These are phyloP conservation scores for Aspergillus terreus DNA, from an alignment of 2,329 filamentous ascomycete species.

Conservation along the genomic window DNA sequence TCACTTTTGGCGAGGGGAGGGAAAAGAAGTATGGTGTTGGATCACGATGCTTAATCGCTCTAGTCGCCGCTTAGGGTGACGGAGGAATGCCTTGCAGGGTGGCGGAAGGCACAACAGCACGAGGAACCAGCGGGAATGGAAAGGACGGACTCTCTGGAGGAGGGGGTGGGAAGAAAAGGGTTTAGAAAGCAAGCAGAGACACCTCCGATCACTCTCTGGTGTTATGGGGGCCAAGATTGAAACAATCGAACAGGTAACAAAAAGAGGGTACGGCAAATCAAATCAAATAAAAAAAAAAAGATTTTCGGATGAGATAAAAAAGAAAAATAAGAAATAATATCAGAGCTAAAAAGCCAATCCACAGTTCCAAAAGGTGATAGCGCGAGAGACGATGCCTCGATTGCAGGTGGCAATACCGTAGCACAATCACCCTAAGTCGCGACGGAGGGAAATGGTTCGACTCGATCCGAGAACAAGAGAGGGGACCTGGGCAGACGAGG, in stretches of 20 bases:
- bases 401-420: conserved; percentile 21
- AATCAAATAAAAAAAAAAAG: conserved; percentile 10
- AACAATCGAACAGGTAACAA: conserved; percentile 2
- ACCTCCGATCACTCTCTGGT: background rate
- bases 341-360: conserved; percentile 15
- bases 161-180: conserved; percentile 15
- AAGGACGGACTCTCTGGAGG: conserved; percentile 19
- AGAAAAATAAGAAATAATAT: conserved; percentile 12
- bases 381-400: conserved; percentile 22
- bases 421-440: conserved; percentile 23
- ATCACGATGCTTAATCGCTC: conserved; percentile 38
- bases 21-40: conserved; percentile 16
- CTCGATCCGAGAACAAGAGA: conserved; percentile 22
- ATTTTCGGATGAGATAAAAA: background rate
- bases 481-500: conserved; percentile 24
- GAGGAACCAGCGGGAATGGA: conserved; percentile 29
- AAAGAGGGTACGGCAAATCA: conserved; percentile 2
- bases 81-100: conserved; percentile 36
- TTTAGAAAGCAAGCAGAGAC: conserved; percentile 17
- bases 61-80: conserved; percentile 35
- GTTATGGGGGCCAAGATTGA: background rate
- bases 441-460: conserved; percentile 22
- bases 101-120: conserved; percentile 30
- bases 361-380: conserved; percentile 21
- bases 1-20: background rate